These are phyloP conservation scores for Xylaria sp. DNA, from an alignment of 2,329 filamentous ascomycete species.

Conservation along the genomic window DNA sequence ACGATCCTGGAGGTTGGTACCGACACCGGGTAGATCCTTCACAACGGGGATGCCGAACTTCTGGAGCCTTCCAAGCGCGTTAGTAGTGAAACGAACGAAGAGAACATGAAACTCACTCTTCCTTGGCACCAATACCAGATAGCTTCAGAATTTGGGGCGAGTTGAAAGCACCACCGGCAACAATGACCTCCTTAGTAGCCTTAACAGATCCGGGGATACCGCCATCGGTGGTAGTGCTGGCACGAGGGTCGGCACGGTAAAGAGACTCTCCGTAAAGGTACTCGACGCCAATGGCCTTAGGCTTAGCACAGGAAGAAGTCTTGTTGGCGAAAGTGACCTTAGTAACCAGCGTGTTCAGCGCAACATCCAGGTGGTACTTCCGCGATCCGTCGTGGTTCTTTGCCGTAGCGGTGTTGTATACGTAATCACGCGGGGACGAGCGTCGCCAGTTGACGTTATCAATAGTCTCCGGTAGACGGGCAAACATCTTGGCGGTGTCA, in stretches of 20 bases:
- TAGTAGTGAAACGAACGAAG: neutral
- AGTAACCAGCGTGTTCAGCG: slow-evolving; percentile 60
- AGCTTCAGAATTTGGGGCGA: slow-evolving; percentile 65
- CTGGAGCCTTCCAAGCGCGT: slow-evolving; percentile 41
- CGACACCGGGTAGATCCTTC: slow-evolving; percentile 66
- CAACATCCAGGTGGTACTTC: slow-evolving; percentile 67
- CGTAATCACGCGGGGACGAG: slow-evolving; percentile 61
- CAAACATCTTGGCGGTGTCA: slow-evolving; percentile 53
- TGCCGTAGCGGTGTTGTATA: slow-evolving; percentile 49
- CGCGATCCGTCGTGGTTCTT: slow-evolving; percentile 58
- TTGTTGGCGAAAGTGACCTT: slow-evolving; percentile 57
- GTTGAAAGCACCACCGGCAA: slow-evolving; percentile 65
- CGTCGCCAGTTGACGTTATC: slow-evolving; percentile 64
- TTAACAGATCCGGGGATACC: slow-evolving; percentile 50
- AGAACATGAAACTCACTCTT: slow-evolving; percentile 40
- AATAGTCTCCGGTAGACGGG: slow-evolving; percentile 67
- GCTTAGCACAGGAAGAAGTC: slow-evolving; percentile 44
- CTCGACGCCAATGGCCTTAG: slow-evolving; percentile 60
- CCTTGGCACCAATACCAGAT: slow-evolving; percentile 57
- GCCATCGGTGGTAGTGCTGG: slow-evolving; percentile 33
- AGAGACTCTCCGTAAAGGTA: slow-evolving; percentile 59
- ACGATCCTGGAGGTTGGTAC: slow-evolving; percentile 67
- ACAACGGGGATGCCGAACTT: slow-evolving; percentile 55
- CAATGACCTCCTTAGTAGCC: slow-evolving; percentile 60
- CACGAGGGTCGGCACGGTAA: slow-evolving; percentile 58